Percentiles rank a stretch among this genome's conserved stretches.
Conservation (phyloP, 805 yeast genomes). For the Wickerhamiella allomyrinae region DNA sequence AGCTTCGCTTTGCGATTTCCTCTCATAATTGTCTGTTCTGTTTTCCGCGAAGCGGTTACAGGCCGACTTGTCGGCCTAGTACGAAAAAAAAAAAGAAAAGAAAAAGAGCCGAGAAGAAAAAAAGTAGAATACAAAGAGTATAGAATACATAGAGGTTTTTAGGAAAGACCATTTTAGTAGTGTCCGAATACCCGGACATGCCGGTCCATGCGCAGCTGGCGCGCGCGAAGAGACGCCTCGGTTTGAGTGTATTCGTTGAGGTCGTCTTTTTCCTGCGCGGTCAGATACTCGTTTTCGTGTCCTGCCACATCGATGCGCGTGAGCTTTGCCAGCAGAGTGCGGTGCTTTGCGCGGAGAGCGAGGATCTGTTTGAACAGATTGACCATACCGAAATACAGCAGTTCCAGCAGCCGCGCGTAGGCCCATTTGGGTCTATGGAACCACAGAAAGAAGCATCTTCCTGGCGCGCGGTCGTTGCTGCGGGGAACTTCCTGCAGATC, state of each 20-base stretch:
- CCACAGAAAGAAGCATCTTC: conserved; percentile 73
- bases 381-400: conserved; percentile 36
- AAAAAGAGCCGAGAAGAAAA: too few relatives aligned
- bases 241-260: conserved; percentile 35
- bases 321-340: conserved; percentile 59
- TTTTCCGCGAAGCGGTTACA: too few relatives aligned
- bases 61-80: too few relatives aligned
- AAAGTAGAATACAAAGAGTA: too few relatives aligned
- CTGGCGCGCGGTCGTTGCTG: conserved; percentile 81
- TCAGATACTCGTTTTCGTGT: conserved; percentile 55
- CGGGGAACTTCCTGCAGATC: conserved; percentile 92
- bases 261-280: conserved; percentile 63
- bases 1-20: too few relatives aligned
- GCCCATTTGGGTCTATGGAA: conserved; percentile 47
- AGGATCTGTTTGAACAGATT: conserved; percentile 24
- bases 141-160: too few relatives aligned
- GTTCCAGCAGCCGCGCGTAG: conserved; percentile 33
- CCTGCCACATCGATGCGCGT: conserved; percentile 85
- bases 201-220: conserved; percentile 23
- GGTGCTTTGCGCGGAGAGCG: conserved; percentile 40
- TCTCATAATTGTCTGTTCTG: too few relatives aligned
- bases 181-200: conserved; percentile 28
- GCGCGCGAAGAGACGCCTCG: conserved; percentile 24
- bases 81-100: too few relatives aligned
- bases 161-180: conserved; percentile 15